Evolutionary conservation across 2,329 filamentous ascomycete genomes (phyloP), one percentile per base, ranked within the genome.

Genomic region (Hypoxylon rubiginosum): DNA sequence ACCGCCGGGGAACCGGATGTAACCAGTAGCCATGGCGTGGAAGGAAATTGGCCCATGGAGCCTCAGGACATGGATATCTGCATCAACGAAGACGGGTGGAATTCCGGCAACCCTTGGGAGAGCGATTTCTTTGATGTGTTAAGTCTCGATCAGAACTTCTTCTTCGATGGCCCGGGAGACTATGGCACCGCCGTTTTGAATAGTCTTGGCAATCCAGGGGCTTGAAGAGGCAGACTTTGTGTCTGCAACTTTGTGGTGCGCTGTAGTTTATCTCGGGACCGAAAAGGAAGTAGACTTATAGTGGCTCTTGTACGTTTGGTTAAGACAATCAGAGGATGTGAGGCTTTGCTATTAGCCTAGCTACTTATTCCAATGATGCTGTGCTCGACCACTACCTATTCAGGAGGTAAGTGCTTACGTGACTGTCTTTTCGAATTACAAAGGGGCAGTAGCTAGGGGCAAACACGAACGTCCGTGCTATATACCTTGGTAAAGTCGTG

Each of bases 61-160:
- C 45, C 62, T 17, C 15, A 64, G 4, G 67, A 58, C n/a, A 39
- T 59, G 9, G 57, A 64, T 17, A 39, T 53, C 17, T 58, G 34
- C 17, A 19, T 36, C 4, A 3, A 49, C 3, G 58, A 59, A 7
- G 70, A 70, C 9, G 64, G 49, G 3, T 74, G 72, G 69, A 66
- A 64, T 56, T 59, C 72, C 10, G 67, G 59, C 2, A 57, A 59
- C 13, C 68, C 58, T 53, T 73, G 71, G 67, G 69, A 68, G 1
- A 70, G 71, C 17, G 72, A 75, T 58, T 64, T 75, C n/a, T 75
- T 74, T 24, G 72, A 74, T 2, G 71, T 67, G 10, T 57, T 73
- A 10, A 72, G 68, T 2, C 66, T 75, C 34, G 73, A 74, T 51
- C 73, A 74, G 54, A 73, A 72, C 46, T 75, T 74, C 62, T 74